Evolutionary conservation across 2,329 filamentous ascomycete species (phyloP).

Genomic region (Paecilomyces niveus): DNA sequence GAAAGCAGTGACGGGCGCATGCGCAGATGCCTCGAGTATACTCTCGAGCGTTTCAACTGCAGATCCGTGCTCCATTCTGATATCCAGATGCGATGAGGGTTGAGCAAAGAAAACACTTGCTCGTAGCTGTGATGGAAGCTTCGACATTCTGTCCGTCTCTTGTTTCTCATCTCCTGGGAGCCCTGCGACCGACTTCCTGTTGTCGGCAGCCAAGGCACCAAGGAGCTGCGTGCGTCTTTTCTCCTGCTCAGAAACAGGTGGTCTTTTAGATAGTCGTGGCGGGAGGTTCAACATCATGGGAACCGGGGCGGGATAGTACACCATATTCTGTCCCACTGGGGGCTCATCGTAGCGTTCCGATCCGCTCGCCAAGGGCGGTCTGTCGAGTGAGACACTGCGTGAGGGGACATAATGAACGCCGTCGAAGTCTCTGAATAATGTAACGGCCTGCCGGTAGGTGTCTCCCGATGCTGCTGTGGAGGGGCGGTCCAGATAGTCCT

Average conservation of each 20-base stretch:
- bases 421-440: conserved; percentile 43
- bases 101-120: conserved; percentile 88
- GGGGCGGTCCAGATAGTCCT: conserved; percentile 23
- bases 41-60: conserved; percentile 83
- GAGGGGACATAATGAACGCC: conserved; percentile 39
- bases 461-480: conserved; percentile 37
- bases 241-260: conserved; percentile 57
- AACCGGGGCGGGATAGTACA: conserved; percentile 92
- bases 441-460: conserved; percentile 38
- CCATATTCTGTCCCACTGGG: conserved; percentile 67
- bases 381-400: conserved; percentile 30
- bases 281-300: conserved; percentile 90
- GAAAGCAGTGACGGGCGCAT: conserved; percentile 83
- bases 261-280: conserved; percentile 71
- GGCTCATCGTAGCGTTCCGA: conserved; percentile 32
- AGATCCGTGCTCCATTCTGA: conserved; percentile 63
- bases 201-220: conserved; percentile 52
- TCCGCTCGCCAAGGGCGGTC: conserved; percentile 33
- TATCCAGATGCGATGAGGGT: conserved; percentile 50
- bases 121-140: conserved; percentile 73
- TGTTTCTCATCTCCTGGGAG: conserved; percentile 22
- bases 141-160: conserved; percentile 32
- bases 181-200: conserved; percentile 47
- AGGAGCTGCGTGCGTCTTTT: conserved; percentile 68
- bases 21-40: conserved; percentile 82